These are phyloP conservation scores for Striga asiatica DNA, from an alignment of 257 asterid species.

Conservation along the genomic window DNA sequence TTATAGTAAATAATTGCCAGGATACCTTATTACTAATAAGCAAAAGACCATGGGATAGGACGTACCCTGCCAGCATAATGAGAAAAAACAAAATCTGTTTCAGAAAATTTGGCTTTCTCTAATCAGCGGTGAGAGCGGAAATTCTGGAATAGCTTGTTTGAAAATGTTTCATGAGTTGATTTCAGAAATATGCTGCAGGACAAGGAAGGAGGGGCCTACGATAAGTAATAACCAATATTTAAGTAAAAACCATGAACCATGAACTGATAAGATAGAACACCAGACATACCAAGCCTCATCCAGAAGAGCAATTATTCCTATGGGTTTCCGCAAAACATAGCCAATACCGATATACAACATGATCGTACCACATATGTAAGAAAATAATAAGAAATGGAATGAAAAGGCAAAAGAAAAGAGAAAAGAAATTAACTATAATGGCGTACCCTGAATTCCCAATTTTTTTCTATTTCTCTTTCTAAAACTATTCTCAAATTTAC, in stretches of 20 bases:
- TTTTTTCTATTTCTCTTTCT: not conserved
- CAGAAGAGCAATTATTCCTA: constrained; percentile 86
- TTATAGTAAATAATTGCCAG: constrained; percentile 17
- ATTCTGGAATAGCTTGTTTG: constrained; percentile 86
- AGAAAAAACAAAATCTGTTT: constrained; percentile 82
- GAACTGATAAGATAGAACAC: constrained; percentile 21
- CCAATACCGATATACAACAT: constrained; percentile 8
- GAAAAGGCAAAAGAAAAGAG: not conserved
- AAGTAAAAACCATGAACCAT: too few relatives aligned
- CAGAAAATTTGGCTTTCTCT: constrained; percentile 82
- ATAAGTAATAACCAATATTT: constrained; percentile 18
- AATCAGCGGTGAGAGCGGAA: constrained; percentile 65
- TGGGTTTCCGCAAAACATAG: constrained; percentile 80
- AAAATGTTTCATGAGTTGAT: constrained; percentile 88
- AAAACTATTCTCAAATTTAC: not conserved
- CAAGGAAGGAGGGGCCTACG: constrained; percentile 13
- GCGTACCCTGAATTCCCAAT: not conserved
- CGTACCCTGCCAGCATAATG: constrained; percentile 99
- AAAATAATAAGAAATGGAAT: not conserved
- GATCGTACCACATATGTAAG: too few relatives aligned
- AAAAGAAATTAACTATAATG: not conserved
- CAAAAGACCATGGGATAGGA: constrained; percentile 10
- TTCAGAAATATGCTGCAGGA: constrained; percentile 91
- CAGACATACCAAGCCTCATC: constrained; percentile 91
- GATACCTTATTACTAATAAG: not conserved